Evolutionary conservation across 2,329 filamentous ascomycete genomes (phyloP).

Genomic region (Dactylellina drechsleri): DNA sequence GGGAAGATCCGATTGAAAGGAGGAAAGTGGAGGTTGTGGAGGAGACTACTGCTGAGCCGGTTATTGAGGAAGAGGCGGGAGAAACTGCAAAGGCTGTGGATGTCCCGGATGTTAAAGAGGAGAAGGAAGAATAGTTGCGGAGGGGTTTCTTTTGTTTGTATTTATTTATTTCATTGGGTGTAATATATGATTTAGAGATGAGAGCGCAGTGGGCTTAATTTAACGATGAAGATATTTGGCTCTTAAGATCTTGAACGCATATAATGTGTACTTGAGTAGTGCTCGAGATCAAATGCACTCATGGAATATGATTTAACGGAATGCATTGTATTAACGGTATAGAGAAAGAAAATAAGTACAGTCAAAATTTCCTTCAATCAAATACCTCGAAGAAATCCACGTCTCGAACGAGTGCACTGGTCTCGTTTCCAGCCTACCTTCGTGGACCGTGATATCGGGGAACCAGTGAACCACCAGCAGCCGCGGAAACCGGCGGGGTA

Average conservation of each 20-base stretch:
- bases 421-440: too few relatives aligned
- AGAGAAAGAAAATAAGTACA: too few relatives aligned
- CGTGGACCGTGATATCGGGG: too few relatives aligned
- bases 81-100: slow-evolving; percentile 14
- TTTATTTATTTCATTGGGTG: background rate
- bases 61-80: background rate
- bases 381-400: too few relatives aligned
- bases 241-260: background rate
- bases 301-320: too few relatives aligned
- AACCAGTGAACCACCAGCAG: too few relatives aligned
- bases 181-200: background rate
- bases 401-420: too few relatives aligned
- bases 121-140: slow-evolving; percentile 21
- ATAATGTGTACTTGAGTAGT: too few relatives aligned
- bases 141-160: background rate
- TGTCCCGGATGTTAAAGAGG: slow-evolving; percentile 35
- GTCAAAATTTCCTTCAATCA: too few relatives aligned
- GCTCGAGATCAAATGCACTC: too few relatives aligned
- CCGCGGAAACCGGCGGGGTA: too few relatives aligned
- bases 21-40: slow-evolving; percentile 15
- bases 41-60: slow-evolving; percentile 1
- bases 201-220: background rate
- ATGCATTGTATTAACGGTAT: too few relatives aligned
- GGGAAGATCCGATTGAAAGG: slow-evolving; percentile 68
- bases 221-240: background rate